Percentiles rank a stretch among this genome's conserved stretches.
These are phyloP conservation scores for Globisporangium orthogonon DNA, from an alignment of 352 stramenopile species.

Conservation along the genomic window DNA sequence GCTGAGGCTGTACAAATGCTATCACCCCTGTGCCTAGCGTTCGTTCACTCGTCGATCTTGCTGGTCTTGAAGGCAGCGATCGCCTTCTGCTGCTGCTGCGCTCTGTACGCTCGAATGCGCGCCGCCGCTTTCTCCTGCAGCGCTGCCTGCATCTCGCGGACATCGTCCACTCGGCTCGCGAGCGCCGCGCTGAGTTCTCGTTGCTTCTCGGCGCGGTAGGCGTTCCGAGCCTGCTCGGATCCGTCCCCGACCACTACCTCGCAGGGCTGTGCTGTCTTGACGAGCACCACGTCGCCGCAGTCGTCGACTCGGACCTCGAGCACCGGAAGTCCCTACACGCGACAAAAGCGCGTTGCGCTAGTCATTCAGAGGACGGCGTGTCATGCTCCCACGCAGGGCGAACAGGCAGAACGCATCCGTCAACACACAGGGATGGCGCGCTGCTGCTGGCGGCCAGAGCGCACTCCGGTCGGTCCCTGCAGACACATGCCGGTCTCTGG, in stretches of 20 bases:
- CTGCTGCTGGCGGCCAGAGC: conserved; percentile 9
- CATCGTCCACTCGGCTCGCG: conserved; percentile 31
- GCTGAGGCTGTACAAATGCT: neutral
- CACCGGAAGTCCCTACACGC: conserved; percentile 24
- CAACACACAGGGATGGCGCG: conserved; percentile 27
- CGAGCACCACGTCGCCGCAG: conserved; percentile 29
- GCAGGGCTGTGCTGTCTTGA: conserved; percentile 1
- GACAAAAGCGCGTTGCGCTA: conserved; percentile 4
- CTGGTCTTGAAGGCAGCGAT: neutral
- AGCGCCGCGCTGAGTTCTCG: conserved; percentile 33
- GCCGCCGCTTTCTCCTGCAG: conserved; percentile 56
- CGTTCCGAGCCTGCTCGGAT: conserved; percentile 14
- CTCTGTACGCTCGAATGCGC: conserved; percentile 32
- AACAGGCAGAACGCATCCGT: too few relatives aligned
- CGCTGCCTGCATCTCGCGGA: conserved; percentile 39
- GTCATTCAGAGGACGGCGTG: neutral
- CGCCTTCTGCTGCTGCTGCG: conserved; percentile 7
- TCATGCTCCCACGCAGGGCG: too few relatives aligned
- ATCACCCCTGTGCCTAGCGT: neutral
- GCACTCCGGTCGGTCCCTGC: conserved; percentile 35
- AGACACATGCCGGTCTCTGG: conserved; percentile 60
- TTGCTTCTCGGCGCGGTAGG: conserved; percentile 39
- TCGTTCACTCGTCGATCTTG: neutral
- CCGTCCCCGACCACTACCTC: conserved; percentile 14
- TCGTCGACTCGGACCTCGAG: conserved; percentile 36